Conservation (phyloP, 1,284 basidiomycete genomes). For the Cutaneotrichosporon sp. region DNA sequence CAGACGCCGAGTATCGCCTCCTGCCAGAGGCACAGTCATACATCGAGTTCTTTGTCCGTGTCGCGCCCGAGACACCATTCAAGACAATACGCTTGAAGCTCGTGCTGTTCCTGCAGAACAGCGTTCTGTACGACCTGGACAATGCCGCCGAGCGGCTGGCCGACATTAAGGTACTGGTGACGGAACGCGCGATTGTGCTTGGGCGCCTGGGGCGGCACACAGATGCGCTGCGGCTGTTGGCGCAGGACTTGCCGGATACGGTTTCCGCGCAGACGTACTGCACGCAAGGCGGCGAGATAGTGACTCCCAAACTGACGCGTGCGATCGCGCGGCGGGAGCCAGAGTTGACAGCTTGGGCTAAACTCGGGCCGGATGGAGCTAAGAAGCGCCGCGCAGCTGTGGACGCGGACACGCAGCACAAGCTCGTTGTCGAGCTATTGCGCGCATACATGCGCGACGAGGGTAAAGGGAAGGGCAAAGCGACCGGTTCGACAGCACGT, state of each 20-base stretch:
- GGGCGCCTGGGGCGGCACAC: slow-evolving; percentile 68
- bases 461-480: slow-evolving; percentile 61
- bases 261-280: slow-evolving; percentile 76
- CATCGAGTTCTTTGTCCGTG: slow-evolving; percentile 40
- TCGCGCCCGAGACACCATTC: slow-evolving; percentile 61
- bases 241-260: slow-evolving; percentile 64
- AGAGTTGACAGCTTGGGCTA: slow-evolving; percentile 57
- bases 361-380: slow-evolving; percentile 43
- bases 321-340: slow-evolving; percentile 40
- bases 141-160: slow-evolving; percentile 53
- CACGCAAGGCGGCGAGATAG: slow-evolving; percentile 63
- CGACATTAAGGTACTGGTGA: slow-evolving; percentile 52
- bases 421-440: slow-evolving; percentile 63
- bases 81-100: slow-evolving; percentile 70
- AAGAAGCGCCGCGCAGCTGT: slow-evolving; percentile 45
- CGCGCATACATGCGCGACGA: slow-evolving; percentile 75
- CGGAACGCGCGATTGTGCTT: slow-evolving; percentile 73
- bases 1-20: slow-evolving; percentile 45
- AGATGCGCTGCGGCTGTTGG: slow-evolving; percentile 62
- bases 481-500: slow-evolving; percentile 56
- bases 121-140: slow-evolving; percentile 59
- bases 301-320: slow-evolving; percentile 59
- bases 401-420: slow-evolving; percentile 56
- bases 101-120: slow-evolving; percentile 70
- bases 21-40: slow-evolving; percentile 35